These are phyloP conservation scores for Saturnispora quitensis DNA, from an alignment of 805 yeast genomes.

Conservation along the genomic window DNA sequence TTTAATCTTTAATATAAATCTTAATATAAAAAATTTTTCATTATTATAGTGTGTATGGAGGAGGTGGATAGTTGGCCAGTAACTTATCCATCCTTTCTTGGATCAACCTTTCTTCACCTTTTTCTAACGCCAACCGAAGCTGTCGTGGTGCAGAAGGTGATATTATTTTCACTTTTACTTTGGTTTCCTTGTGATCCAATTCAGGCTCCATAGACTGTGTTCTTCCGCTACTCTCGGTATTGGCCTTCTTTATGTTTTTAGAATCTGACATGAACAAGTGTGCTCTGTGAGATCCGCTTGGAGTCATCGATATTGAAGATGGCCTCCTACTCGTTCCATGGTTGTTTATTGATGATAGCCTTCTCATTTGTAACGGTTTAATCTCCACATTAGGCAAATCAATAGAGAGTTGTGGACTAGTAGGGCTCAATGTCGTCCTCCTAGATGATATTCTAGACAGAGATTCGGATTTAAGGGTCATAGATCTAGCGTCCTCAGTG, in stretches of 20 bases:
- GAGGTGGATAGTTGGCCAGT: neutral
- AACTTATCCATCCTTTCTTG: neutral
- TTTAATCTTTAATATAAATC: neutral
- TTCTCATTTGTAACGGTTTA: neutral
- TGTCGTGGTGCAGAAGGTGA: neutral
- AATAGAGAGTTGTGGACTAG: slow-evolving; percentile 5
- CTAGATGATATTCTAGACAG: neutral
- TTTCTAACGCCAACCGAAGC: neutral
- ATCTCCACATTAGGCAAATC: neutral
- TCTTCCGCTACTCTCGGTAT: neutral
- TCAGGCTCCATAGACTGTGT: neutral
- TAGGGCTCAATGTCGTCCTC: neutral
- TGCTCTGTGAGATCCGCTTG: neutral
- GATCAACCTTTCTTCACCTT: neutral
- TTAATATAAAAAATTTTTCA: neutral
- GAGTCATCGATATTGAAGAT: neutral
- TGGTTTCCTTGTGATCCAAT: neutral
- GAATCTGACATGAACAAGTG: neutral
- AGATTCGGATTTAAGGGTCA: neutral
- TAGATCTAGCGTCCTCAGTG: neutral
- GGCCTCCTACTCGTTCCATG: neutral
- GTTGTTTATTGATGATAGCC: neutral
- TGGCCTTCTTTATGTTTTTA: neutral
- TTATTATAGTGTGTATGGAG: neutral
- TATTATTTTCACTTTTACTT: neutral